Evolutionary conservation across 176 grass and related monocot genomes (phyloP).

Genomic region (Bothriochloa decipiens): DNA sequence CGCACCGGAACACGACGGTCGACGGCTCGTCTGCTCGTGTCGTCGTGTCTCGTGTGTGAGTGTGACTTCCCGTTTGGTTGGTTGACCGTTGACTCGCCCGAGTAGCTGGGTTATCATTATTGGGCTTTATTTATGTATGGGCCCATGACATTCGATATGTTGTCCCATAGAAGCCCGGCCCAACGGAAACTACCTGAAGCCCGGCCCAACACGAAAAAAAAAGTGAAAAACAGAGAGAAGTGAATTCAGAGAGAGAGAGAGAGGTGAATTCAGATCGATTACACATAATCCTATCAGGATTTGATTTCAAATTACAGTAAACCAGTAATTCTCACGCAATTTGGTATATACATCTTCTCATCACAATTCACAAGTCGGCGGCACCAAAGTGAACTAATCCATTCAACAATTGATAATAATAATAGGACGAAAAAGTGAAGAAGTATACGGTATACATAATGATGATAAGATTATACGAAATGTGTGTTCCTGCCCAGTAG

Average conservation of each 20-base stretch:
- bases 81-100: background rate
- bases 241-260: background rate
- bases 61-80: background rate
- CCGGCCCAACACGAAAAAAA: background rate
- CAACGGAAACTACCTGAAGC: background rate
- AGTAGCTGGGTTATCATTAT: background rate
- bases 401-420: background rate
- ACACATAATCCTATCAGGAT: background rate
- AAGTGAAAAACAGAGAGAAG: background rate
- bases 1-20: background rate
- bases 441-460: background rate
- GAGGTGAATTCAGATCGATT: background rate
- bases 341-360: background rate
- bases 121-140: background rate
- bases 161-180: background rate
- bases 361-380: background rate
- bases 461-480: background rate
- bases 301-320: background rate
- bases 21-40: background rate
- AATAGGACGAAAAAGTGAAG: background rate
- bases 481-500: background rate
- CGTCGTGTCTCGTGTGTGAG: too few relatives aligned
- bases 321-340: background rate
- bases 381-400: conserved; percentile 10
- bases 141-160: background rate